Conservation (phyloP, 2,329 filamentous ascomycete species). For the Cladosporium sp. region DNA sequence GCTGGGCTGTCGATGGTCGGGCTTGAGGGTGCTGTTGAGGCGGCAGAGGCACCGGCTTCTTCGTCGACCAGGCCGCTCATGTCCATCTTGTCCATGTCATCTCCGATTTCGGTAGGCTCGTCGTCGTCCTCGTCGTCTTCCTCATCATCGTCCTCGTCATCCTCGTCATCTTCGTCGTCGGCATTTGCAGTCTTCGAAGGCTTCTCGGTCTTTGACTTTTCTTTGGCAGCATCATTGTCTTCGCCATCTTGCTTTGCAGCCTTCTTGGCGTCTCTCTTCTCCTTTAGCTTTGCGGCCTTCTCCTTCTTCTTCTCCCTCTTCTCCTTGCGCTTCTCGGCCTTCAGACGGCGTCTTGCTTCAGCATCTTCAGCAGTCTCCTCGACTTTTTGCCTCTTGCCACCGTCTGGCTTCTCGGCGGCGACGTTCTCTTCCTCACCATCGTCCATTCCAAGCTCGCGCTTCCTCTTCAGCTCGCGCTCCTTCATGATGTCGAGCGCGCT, state of each 20-base stretch:
- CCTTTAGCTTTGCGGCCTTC: slow-evolving; percentile 46
- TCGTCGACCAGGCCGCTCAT: slow-evolving; percentile 33
- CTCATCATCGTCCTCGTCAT: slow-evolving; percentile 26
- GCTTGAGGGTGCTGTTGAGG: slow-evolving; percentile 39
- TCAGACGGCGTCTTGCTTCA: slow-evolving; percentile 25
- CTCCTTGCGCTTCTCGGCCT: slow-evolving; percentile 30
- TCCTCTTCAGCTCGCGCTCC: slow-evolving; percentile 77
- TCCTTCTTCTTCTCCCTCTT: slow-evolving; percentile 33
- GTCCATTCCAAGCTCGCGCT: slow-evolving; percentile 62
- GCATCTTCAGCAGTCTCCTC: slow-evolving; percentile 31
- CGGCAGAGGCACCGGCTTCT: slow-evolving; percentile 25
- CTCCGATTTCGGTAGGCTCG: slow-evolving; percentile 27
- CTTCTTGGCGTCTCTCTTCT: slow-evolving; percentile 48
- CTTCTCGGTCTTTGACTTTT: slow-evolving; percentile 43
- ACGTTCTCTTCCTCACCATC: slow-evolving; percentile 37
- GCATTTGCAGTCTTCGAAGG: slow-evolving; percentile 28
- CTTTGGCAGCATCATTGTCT: slow-evolving; percentile 42
- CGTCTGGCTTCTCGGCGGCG: slow-evolving; percentile 41
- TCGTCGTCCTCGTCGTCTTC: slow-evolving; percentile 28
- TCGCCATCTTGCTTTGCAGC: slow-evolving; percentile 44
- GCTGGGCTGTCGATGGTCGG: slow-evolving; percentile 42
- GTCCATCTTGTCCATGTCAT: slow-evolving; percentile 36
- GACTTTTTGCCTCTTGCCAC: slow-evolving; percentile 47
- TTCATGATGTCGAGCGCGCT: slow-evolving; percentile 93
- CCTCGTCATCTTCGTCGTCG: slow-evolving; percentile 14